A percentile compares a stretch with the other conserved stretches of the same genome.
phyloP scores from a whole-genome alignment of 306 rosid species.

The Nissolia schottii region DNA sequence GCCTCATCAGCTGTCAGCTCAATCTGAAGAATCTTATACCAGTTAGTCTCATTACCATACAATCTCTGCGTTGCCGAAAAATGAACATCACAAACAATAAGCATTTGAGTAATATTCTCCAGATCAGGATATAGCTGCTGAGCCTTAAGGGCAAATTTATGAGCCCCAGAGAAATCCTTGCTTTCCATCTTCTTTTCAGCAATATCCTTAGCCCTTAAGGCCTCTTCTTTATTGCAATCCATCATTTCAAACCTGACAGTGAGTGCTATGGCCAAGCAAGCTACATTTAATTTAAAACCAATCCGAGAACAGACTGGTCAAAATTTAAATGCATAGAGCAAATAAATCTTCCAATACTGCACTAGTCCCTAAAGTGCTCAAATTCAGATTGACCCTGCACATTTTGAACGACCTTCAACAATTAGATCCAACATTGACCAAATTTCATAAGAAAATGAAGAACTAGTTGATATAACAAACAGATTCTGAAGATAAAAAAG shows the following conservation, averaged over 20 bases:
- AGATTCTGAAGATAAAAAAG: background rate
- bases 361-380: background rate
- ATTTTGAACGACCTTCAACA: slow-evolving; percentile 13
- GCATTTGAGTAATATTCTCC: slow-evolving; percentile 80
- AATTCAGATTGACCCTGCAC: slow-evolving; percentile 32
- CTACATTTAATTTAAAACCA: slow-evolving; percentile 22
- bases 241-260: slow-evolving; percentile 37
- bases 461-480: slow-evolving; percentile 1
- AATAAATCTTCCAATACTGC: slow-evolving; percentile 15
- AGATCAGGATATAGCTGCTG: slow-evolving; percentile 70
- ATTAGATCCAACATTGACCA: slow-evolving; percentile 22
- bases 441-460: background rate
- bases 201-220: slow-evolving; percentile 76
- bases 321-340: background rate
- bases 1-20: slow-evolving; percentile 67
- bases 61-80: slow-evolving; percentile 61
- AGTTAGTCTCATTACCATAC: slow-evolving; percentile 52
- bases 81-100: slow-evolving; percentile 85
- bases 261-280: slow-evolving; percentile 18
- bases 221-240: slow-evolving; percentile 96
- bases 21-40: slow-evolving; percentile 83
- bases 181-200: slow-evolving; percentile 77
- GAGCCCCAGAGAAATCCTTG: slow-evolving; percentile 81
- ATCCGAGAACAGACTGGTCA: background rate
- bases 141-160: slow-evolving; percentile 58